Evolutionary conservation across 164 flowering plant genomes (phyloP).

Genomic region (Akebia trifoliata): DNA sequence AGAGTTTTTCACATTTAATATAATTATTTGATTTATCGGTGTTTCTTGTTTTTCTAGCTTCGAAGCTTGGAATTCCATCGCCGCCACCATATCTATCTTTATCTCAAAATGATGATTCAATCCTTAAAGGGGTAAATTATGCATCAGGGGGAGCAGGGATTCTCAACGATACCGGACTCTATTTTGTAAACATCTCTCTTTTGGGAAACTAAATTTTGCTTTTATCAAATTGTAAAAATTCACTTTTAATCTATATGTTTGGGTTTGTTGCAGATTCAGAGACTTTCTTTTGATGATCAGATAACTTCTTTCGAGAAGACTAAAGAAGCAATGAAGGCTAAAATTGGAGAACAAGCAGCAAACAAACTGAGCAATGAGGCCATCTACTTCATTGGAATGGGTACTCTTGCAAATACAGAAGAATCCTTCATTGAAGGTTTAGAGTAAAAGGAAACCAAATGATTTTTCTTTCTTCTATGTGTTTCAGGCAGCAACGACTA

Average conservation of each 20-base stretch:
- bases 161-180: constrained; percentile 71
- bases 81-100: constrained; percentile 78
- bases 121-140: constrained; percentile 68
- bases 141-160: constrained; percentile 98
- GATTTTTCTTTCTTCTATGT: background rate
- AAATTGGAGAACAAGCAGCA: constrained; percentile 55
- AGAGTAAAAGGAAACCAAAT: no score
- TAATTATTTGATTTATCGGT: background rate
- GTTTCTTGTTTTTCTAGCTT: constrained; percentile 35
- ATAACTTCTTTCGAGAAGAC: constrained; percentile 49
- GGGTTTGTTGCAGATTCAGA: constrained; percentile 45
- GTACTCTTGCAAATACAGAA: constrained; percentile 30
- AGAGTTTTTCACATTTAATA: background rate
- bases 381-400: constrained; percentile 66
- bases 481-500: constrained; percentile 85
- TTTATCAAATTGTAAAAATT: background rate
- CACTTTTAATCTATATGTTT: background rate
- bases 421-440: background rate
- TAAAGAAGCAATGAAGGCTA: constrained; percentile 38
- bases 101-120: constrained; percentile 38
- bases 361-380: constrained; percentile 49
- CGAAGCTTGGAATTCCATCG: constrained; percentile 58
- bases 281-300: constrained; percentile 72
- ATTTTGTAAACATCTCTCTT: constrained; percentile 42
- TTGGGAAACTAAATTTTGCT: background rate